Conservation (phyloP, 208 protist species). For the Acanthamoeba divionensis region DNA sequence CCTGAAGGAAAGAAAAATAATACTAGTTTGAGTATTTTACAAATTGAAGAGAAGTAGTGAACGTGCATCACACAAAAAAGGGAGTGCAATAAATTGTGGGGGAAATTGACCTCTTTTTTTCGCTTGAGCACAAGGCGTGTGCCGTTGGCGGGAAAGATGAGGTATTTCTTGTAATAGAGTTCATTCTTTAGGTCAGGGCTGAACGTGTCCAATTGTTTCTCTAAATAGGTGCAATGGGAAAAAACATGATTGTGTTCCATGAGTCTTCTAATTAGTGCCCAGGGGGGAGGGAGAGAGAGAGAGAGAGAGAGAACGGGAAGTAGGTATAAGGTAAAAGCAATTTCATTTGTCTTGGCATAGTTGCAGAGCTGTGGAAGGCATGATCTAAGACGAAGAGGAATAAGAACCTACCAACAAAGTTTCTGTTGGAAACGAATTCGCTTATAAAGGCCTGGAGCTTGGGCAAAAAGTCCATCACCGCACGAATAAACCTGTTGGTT, state of each 20-base stretch:
- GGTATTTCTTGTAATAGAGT: slow-evolving; percentile 24
- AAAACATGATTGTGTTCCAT: too few relatives aligned
- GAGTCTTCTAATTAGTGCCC: too few relatives aligned
- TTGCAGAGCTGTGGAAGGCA: not conserved
- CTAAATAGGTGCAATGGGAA: too few relatives aligned
- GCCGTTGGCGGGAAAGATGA: slow-evolving; percentile 26
- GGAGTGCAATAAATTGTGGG: too few relatives aligned
- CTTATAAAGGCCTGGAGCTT: slow-evolving; percentile 19
- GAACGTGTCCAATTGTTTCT: not conserved
- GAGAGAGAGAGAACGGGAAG: not conserved
- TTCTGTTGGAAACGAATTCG: slow-evolving; percentile 45
- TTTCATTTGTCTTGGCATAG: too few relatives aligned
- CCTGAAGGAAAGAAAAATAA: not conserved
- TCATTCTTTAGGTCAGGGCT: slow-evolving; percentile 36
- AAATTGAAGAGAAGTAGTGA: too few relatives aligned
- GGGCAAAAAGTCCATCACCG: not conserved
- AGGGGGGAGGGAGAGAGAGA: not conserved
- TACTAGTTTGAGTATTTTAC: too few relatives aligned
- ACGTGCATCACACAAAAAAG: too few relatives aligned
- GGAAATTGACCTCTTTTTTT: not conserved
- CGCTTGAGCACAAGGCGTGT: slow-evolving; percentile 35
- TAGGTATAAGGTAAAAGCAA: too few relatives aligned
- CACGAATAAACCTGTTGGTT: not conserved
- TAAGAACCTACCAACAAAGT: slow-evolving; percentile 26
- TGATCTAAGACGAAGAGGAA: not conserved